Conservation (phyloP, 1,284 basidiomycete species). For the Papiliotrema fonsecae region DNA sequence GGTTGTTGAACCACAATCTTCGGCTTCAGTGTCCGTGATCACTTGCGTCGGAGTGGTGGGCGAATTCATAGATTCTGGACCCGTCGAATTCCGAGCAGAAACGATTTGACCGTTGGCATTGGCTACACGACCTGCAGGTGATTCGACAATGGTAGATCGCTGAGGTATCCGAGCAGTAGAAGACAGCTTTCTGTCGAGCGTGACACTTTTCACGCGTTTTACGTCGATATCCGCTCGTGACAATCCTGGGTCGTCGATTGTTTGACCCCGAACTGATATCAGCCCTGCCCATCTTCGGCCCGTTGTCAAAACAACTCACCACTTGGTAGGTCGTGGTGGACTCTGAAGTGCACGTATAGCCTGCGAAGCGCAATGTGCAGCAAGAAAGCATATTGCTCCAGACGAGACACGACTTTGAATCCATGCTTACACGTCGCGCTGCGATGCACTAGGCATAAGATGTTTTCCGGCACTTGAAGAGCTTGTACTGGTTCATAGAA, state of each 20-base stretch:
- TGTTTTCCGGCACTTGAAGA: slow-evolving; percentile 44
- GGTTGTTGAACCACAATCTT: slow-evolving; percentile 16
- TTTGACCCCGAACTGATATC: slow-evolving; percentile 24
- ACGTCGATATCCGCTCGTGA: slow-evolving; percentile 62
- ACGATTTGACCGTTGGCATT: slow-evolving; percentile 57
- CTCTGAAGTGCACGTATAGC: slow-evolving; percentile 83
- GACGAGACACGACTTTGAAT: slow-evolving; percentile 84
- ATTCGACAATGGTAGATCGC: slow-evolving; percentile 91
- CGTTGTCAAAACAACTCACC: slow-evolving; percentile 20
- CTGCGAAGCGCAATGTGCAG: slow-evolving; percentile 91
- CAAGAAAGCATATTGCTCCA: slow-evolving; percentile 97
- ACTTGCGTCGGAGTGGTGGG: slow-evolving; percentile 1
- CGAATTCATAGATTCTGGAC: neutral
- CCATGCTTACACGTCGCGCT: slow-evolving; percentile 63
- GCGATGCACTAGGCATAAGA: slow-evolving; percentile 75
- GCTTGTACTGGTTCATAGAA: slow-evolving; percentile 61
- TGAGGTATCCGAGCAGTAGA: slow-evolving; percentile 88
- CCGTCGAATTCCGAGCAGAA: slow-evolving; percentile 18
- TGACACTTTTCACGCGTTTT: slow-evolving; percentile 86
- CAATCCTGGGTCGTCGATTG: slow-evolving; percentile 18
- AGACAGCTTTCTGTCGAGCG: slow-evolving; percentile 83
- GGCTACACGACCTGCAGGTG: slow-evolving; percentile 82
- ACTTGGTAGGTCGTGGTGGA: slow-evolving; percentile 77
- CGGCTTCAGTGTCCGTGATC: slow-evolving; percentile 13
- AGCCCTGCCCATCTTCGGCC: slow-evolving; percentile 2